Conservation (phyloP, 2,329 filamentous ascomycete species). For the Tolypocladium cylindrosporum region DNA sequence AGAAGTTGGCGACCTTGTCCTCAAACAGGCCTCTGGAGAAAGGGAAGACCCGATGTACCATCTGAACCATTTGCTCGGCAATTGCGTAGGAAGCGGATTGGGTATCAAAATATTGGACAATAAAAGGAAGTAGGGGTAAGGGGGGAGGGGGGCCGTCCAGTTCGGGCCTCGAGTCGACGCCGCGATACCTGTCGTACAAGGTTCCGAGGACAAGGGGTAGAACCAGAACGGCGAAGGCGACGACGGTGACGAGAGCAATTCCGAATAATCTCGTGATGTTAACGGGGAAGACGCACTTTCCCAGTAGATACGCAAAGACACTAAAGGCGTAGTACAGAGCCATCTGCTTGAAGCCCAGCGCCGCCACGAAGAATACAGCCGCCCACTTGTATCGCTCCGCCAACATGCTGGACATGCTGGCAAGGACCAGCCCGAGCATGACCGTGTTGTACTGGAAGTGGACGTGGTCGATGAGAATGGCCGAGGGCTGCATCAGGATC, state of each 20-base stretch:
- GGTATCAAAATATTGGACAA: constrained; percentile 50
- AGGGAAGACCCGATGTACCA: constrained; percentile 87
- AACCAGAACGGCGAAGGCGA: constrained; percentile 65
- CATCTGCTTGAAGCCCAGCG: constrained; percentile 99
- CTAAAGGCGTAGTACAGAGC: constrained; percentile 92
- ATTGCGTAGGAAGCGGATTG: constrained; percentile 64
- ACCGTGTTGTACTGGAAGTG: constrained; percentile 98
- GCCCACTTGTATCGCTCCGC: constrained; percentile 80
- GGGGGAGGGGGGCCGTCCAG: constrained; percentile 49
- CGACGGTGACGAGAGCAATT: constrained; percentile 63
- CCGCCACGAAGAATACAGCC: constrained; percentile 85
- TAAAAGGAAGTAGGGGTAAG: constrained; percentile 49
- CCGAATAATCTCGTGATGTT: constrained; percentile 58
- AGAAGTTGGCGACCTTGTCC: constrained; percentile 97
- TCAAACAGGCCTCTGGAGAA: constrained; percentile 95
- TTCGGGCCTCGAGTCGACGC: constrained; percentile 46
- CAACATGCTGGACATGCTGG: constrained; percentile 79
- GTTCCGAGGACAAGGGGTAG: constrained; percentile 66
- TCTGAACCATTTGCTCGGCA: constrained; percentile 69
- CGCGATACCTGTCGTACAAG: constrained; percentile 55
- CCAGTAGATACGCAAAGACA: constrained; percentile 85
- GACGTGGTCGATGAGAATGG: constrained; percentile 87
- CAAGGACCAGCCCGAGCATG: constrained; percentile 86
- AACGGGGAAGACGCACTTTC: constrained; percentile 72
- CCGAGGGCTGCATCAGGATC: constrained; percentile 83